Percentiles rank a stretch among this genome's conserved stretches.
Conservation (phyloP, 2,329 filamentous ascomycete genomes). For the Ampelomyces quisqualis region DNA sequence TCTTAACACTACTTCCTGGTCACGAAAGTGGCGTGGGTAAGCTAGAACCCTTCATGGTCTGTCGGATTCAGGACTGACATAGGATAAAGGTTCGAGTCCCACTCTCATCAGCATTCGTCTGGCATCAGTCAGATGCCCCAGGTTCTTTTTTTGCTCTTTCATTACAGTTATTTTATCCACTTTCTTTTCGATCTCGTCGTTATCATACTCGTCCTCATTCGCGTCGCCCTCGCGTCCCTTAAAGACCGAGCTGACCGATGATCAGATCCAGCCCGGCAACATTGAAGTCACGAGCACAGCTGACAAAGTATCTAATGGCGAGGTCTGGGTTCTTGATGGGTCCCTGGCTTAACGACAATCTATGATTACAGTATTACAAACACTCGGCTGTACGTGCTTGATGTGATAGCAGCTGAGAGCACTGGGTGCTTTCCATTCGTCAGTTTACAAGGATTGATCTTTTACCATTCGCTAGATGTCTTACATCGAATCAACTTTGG, state of each 20-base stretch:
- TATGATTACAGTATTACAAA: not conserved
- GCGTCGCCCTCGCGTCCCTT: not conserved
- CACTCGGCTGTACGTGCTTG: not conserved
- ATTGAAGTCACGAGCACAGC: constrained; percentile 75
- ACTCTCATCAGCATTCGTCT: constrained; percentile 44
- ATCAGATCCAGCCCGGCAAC: constrained; percentile 72
- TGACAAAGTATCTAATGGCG: constrained; percentile 79
- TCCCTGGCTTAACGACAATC: constrained; percentile 50
- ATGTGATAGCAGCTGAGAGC: not conserved
- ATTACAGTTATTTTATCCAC: too few species aligned
- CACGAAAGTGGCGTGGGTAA: constrained; percentile 46
- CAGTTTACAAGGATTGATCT: not conserved
- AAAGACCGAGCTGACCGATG: constrained; percentile 11
- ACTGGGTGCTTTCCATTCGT: not conserved
- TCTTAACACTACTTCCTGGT: constrained; percentile 36
- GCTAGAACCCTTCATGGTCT: not conserved
- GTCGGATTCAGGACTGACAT: not conserved
- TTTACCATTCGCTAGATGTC: not conserved
- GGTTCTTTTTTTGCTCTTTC: constrained; percentile 29
- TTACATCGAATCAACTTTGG: not conserved
- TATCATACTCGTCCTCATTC: too few species aligned
- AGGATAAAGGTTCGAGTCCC: constrained; percentile 38
- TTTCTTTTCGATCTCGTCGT: too few species aligned
- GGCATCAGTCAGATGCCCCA: constrained; percentile 20
- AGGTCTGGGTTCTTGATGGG: constrained; percentile 75